Base-by-base conservation (phyloP, 2,329 filamentous ascomycete genomes). In the Talaromyces albobiverticillius region DNA sequence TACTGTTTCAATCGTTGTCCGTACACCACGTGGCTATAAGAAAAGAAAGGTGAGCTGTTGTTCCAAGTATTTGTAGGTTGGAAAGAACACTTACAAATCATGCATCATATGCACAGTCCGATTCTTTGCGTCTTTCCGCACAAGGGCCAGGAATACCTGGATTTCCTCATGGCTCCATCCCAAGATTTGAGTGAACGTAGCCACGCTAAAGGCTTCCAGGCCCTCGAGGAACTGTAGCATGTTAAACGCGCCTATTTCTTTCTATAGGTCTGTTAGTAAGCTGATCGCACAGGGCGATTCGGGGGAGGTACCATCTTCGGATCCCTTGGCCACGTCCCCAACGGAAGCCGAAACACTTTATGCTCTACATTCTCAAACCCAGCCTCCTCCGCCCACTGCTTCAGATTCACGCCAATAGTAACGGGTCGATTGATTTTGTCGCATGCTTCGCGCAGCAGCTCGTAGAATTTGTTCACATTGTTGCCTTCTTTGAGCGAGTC, bases 101-200 rank as follows among this genome's bases (percentile, higher is more conserved):
- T 47, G 25, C 23, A 29, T 47, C 45, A 32, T 29, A 16, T 34
- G 45, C n/a, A 47, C 23, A 47, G 3, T 16, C 22, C 45, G 45
- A 10, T 47, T 20, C 18, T 34, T 47, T 47, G 45, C 45, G 16
- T 47, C 45, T 16, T 47, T 47, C 18, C 45, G 32, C 14, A 58
- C 54, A 22, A 56, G 54, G 13, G 52, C 57, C 32, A 64, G 46
- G 10, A 64, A 51, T 6, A 55, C 41, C 11, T 64, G 56, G 38
- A 63, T 54, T 10, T 64, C 60, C 9, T 61, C 54, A 29, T 57
- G 29, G 11, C 50, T 54, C 64, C 64, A 67, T 13, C 59, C 57
- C 20, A 66, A 41, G 18, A 63, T 50, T 2, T 57, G 54, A 1
- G 55, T 60, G 20, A 63, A 59, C 2, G 58, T 51, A 20, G 60